Evolutionary conservation across 2,329 filamentous ascomycete genomes (phyloP).

Genomic region (Aspergillus ruber): DNA sequence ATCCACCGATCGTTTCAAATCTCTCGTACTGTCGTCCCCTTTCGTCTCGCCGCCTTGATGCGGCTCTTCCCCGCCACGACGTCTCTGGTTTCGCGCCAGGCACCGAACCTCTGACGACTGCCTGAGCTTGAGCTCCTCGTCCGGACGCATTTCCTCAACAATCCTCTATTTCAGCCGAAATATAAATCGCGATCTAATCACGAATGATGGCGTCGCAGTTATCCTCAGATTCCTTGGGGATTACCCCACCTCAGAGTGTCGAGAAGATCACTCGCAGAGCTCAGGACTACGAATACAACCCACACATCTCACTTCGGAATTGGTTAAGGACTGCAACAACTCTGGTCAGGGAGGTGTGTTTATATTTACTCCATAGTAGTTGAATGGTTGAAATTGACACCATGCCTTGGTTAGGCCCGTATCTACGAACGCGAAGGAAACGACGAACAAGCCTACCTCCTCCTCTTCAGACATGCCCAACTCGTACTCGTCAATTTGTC

Average conservation of each 20-base stretch:
- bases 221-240: constrained; percentile 18
- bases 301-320: constrained; percentile 66
- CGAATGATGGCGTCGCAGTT: constrained; percentile 21
- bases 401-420: constrained; percentile 47
- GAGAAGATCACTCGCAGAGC: constrained; percentile 72
- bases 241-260: constrained; percentile 57
- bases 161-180: background rate
- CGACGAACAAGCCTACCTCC: constrained; percentile 78
- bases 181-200: background rate
- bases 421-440: constrained; percentile 84
- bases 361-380: background rate
- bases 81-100: constrained; percentile 11
- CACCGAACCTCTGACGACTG: constrained; percentile 4
- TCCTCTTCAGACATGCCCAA: constrained; percentile 81
- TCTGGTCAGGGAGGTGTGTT: constrained; percentile 68
- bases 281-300: constrained; percentile 73
- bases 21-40: background rate
- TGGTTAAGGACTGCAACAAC: constrained; percentile 78
- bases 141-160: too few species aligned
- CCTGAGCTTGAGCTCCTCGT: too few species aligned
- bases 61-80: constrained; percentile 9
- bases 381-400: background rate
- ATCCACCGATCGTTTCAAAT: too few species aligned
- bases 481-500: constrained; percentile 73
- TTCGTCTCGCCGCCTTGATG: constrained; percentile 17